Evolutionary conservation across 1,139 yeast genomes (phyloP).

Genomic region (Zygosaccharomyces pseudobailii): DNA sequence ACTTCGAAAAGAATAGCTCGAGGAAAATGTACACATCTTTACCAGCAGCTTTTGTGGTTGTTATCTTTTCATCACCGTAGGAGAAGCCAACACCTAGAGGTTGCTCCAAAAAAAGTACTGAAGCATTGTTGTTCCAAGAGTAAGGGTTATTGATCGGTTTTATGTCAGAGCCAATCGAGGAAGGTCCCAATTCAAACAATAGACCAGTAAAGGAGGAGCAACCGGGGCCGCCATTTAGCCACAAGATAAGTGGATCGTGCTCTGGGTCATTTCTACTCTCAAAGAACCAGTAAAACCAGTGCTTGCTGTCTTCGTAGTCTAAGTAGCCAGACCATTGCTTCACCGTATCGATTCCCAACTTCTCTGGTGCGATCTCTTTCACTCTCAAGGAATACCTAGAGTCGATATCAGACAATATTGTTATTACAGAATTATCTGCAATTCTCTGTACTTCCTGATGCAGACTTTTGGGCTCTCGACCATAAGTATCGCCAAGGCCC

Average conservation of each 20-base stretch:
- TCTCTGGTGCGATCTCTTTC: constrained; percentile 20
- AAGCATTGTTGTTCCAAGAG: constrained; percentile 68
- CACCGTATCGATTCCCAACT: constrained; percentile 20
- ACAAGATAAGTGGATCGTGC: constrained; percentile 58
- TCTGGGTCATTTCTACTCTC: constrained; percentile 65
- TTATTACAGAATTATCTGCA: neutral
- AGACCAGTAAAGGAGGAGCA: constrained; percentile 66
- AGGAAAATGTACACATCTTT: constrained; percentile 75
- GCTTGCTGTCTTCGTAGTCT: constrained; percentile 57
- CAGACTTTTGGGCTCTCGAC: constrained; percentile 3
- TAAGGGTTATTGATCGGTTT: constrained; percentile 55
- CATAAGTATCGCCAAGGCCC: constrained; percentile 4
- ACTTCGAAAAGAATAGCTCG: constrained; percentile 70
- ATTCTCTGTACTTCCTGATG: constrained; percentile 4
- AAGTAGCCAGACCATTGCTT: constrained; percentile 33
- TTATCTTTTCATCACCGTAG: constrained; percentile 53
- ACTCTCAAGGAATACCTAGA: constrained; percentile 20
- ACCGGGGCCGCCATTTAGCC: constrained; percentile 78
- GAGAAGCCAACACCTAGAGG: constrained; percentile 79
- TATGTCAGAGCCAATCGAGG: constrained; percentile 46
- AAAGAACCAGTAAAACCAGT: constrained; percentile 75
- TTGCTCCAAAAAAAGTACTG: constrained; percentile 66
- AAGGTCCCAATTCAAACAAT: constrained; percentile 64
- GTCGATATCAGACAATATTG: constrained; percentile 13
- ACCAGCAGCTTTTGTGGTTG: constrained; percentile 66